Evolutionary conservation across 1,284 basidiomycete genomes (phyloP).

Genomic region (Trametes sp.): DNA sequence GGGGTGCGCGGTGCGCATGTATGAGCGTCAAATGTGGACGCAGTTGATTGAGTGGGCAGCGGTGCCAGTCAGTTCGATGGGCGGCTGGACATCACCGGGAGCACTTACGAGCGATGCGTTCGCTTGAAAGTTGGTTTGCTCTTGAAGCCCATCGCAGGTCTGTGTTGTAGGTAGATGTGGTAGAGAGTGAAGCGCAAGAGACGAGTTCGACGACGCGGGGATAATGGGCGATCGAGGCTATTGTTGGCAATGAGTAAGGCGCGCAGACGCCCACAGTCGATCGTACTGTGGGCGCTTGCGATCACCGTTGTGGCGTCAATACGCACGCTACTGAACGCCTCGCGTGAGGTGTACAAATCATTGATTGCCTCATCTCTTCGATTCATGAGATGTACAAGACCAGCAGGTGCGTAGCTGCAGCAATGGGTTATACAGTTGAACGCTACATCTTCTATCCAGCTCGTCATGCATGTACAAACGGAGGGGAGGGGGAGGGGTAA

Average conservation of each 20-base stretch:
- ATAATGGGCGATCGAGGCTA: too few species aligned
- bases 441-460: slow-evolving; percentile 16
- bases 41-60: neutral
- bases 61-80: neutral
- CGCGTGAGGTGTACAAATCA: too few species aligned
- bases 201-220: neutral
- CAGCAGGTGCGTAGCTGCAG: slow-evolving; percentile 4
- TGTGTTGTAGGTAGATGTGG: neutral
- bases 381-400: neutral
- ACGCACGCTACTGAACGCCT: neutral
- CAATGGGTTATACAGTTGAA: slow-evolving; percentile 6
- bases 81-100: neutral
- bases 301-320: neutral
- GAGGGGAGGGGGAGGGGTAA: neutral
- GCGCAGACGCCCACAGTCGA: slow-evolving; percentile 11
- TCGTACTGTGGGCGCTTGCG: neutral
- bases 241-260: neutral
- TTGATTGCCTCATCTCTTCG: too few species aligned
- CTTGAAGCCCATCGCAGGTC: slow-evolving; percentile 16
- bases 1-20: neutral
- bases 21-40: slow-evolving; percentile 10
- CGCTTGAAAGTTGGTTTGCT: slow-evolving; percentile 24
- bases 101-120: slow-evolving; percentile 17
- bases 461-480: slow-evolving; percentile 10
- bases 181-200: neutral